Evolutionary conservation across 2,329 filamentous ascomycete genomes (phyloP).

Genomic region (Colletotrichum filicis): DNA sequence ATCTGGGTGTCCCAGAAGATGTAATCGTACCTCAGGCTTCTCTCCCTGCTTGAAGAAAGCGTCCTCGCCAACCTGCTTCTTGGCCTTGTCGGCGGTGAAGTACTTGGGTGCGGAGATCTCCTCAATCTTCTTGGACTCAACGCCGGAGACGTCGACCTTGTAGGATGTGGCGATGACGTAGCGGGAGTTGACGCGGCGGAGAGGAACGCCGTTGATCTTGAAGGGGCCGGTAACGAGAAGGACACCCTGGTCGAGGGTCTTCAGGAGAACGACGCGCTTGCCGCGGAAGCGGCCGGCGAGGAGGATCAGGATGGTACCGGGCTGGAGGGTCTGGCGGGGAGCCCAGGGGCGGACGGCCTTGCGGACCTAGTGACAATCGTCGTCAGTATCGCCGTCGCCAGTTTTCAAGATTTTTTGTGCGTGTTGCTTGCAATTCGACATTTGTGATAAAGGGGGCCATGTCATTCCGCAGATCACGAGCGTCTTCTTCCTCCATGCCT

Average conservation of each 20-base stretch:
- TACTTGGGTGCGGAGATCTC: slow-evolving; percentile 83
- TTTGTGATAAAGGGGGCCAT: slow-evolving; percentile 6
- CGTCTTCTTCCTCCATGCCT: neutral
- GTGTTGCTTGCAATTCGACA: neutral
- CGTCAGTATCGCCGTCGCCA: slow-evolving; percentile 19
- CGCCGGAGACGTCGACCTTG: slow-evolving; percentile 84
- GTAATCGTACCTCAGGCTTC: slow-evolving; percentile 86
- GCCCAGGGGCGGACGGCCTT: slow-evolving; percentile 91
- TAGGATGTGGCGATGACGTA: slow-evolving; percentile 93
- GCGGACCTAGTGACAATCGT: slow-evolving; percentile 75
- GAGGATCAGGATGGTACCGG: slow-evolving; percentile 97
- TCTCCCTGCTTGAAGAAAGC: slow-evolving; percentile 99
- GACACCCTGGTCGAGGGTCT: slow-evolving; percentile 96
- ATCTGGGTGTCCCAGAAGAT: neutral
- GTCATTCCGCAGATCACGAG: slow-evolving; percentile 21
- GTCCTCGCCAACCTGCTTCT: slow-evolving; percentile 97
- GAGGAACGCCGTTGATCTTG: slow-evolving; percentile 99
- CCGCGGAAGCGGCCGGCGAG: slow-evolving; percentile 99
- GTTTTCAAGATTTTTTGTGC: neutral
- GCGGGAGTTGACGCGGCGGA: slow-evolving; percentile 92
- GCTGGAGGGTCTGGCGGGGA: slow-evolving; percentile 88
- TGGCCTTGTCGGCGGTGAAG: slow-evolving; percentile 95
- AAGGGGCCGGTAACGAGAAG: slow-evolving; percentile 99
- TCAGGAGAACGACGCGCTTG: slow-evolving; percentile 99
- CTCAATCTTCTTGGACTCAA: slow-evolving; percentile 92